phyloP scores from a whole-genome alignment of 495 filamentous ascomycete species.

The Penicillium atrosanguineum region DNA sequence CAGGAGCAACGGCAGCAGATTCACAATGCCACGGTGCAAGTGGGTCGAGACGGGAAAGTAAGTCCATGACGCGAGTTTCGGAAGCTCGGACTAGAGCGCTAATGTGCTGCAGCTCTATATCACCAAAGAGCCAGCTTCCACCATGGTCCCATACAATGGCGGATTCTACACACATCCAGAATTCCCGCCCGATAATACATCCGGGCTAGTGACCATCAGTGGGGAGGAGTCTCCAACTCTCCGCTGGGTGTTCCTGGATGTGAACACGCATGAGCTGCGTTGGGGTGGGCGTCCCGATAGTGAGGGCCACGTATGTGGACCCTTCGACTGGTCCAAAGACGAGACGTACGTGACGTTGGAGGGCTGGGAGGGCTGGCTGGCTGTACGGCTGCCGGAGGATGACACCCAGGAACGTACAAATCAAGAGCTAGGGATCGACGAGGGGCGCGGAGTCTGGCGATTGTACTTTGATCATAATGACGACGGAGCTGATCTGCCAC shows the following conservation, averaged over 20 bases:
- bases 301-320: slow-evolving; percentile 26
- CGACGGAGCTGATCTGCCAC: slow-evolving; percentile 25
- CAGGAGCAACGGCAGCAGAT: slow-evolving; percentile 19
- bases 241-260: slow-evolving; percentile 29
- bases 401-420: slow-evolving; percentile 11
- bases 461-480: slow-evolving; percentile 30
- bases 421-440: slow-evolving; percentile 13
- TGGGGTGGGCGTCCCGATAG: slow-evolving; percentile 28
- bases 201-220: slow-evolving; percentile 26
- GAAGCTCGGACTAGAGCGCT: not conserved
- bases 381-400: slow-evolving; percentile 21
- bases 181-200: slow-evolving; percentile 21
- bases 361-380: slow-evolving; percentile 26
- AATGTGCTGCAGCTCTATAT: slow-evolving; percentile 23
- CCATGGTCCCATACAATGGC: slow-evolving; percentile 27
- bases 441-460: slow-evolving; percentile 23
- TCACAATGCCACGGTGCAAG: slow-evolving; percentile 27
- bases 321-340: slow-evolving; percentile 29
- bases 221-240: slow-evolving; percentile 24
- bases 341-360: slow-evolving; percentile 25
- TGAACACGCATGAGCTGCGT: slow-evolving; percentile 20
- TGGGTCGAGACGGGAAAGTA: slow-evolving; percentile 29
- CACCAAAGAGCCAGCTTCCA: slow-evolving; percentile 19
- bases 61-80: slow-evolving; percentile 9
- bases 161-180: slow-evolving; percentile 26